Evolutionary conservation across 1,139 yeast species (phyloP).

Genomic region (Lodderomyces pseudojiufengensis): DNA sequence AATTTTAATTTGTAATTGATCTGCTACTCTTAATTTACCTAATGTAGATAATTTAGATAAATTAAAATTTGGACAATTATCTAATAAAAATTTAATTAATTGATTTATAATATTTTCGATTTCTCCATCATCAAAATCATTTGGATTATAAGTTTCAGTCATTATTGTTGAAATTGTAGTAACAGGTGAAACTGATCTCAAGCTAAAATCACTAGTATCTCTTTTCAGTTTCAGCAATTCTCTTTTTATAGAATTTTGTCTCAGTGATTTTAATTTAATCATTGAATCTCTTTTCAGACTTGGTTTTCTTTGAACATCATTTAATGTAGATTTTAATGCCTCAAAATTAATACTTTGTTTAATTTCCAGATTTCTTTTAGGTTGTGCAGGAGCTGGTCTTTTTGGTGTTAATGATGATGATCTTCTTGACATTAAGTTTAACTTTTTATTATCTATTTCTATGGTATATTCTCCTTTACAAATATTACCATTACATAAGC

Average conservation of each 20-base stretch:
- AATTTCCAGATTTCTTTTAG: constrained; percentile 1
- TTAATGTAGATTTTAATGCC: constrained; percentile 8
- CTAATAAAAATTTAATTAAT: constrained; percentile 28
- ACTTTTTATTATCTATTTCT: constrained; percentile 1
- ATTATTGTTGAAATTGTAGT: constrained; percentile 18
- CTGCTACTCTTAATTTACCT: constrained; percentile 39
- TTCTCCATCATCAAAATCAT: constrained; percentile 5
- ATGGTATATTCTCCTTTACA: constrained; percentile 5
- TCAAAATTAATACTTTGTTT: constrained; percentile 6
- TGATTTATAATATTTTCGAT: constrained; percentile 27
- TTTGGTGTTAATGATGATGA: constrained; percentile 5
- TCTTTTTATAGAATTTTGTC: no score
- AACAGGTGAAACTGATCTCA: constrained; percentile 19
- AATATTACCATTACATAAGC: constrained; percentile 7
- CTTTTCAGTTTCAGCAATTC: no score
- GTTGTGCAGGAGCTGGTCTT: constrained; percentile 9
- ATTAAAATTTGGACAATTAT: constrained; percentile 21
- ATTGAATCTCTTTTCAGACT: constrained; percentile 1
- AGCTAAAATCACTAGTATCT: constrained; percentile 3
- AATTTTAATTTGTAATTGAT: constrained; percentile 21
- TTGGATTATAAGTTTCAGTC: constrained; percentile 13
- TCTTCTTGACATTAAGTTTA: not conserved
- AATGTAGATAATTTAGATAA: constrained; percentile 26
- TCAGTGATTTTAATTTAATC: not conserved
- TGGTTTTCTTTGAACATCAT: not conserved